Evolutionary conservation across 1,284 basidiomycete species (phyloP), one percentile per base, ranked within the genome.

Genomic region (Naganishia sp.): DNA sequence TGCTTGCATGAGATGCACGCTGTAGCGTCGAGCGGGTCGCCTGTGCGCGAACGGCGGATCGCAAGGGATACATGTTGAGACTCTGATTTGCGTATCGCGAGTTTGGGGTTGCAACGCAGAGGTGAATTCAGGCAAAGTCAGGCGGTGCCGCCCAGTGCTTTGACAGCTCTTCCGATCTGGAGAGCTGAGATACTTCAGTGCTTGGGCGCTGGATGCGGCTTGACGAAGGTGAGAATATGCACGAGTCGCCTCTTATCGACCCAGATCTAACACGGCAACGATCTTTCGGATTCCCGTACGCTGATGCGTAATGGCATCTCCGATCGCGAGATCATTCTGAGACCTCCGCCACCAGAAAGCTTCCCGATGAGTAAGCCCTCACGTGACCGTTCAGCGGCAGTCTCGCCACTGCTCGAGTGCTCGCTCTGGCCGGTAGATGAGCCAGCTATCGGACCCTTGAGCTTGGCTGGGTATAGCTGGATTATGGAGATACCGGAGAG

Each of bases 11-110:
- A 32, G 50, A 31, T 9, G 55, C 42, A 31, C 64, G 47, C 23
- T 58, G 56, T 3, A 66, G 39, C n/a, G 23, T 25, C 10, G 64
- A 66, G 41, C 41, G 64, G 31, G 25, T 31, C 15, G 47, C 64
- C 31, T 61, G 43, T n/a, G 57, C 49, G 32, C 58, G 57, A 32
- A 66, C 45, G 10, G 57, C 65, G 21, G 65, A 66, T 28, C 57
- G 41, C 6, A 66, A 39, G 31, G 65, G 65, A 39, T 55, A 60
- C 65, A 66, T 66, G 28, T 32, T 42, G 28, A 46, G 17, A 39
- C 4, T 21, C 31, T 18, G 31, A 41, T 13, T n/a, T 23, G 49
- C 21, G 47, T 47, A 61, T 51, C 42, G 50, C n/a, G 39, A 51
- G 35, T 13, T 39, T 39, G 4, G 15, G 31, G 35, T 61, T 39